Base-by-base conservation (phyloP, 108 stramenopile species). In the Aureococcus anophagefferens region DNA sequence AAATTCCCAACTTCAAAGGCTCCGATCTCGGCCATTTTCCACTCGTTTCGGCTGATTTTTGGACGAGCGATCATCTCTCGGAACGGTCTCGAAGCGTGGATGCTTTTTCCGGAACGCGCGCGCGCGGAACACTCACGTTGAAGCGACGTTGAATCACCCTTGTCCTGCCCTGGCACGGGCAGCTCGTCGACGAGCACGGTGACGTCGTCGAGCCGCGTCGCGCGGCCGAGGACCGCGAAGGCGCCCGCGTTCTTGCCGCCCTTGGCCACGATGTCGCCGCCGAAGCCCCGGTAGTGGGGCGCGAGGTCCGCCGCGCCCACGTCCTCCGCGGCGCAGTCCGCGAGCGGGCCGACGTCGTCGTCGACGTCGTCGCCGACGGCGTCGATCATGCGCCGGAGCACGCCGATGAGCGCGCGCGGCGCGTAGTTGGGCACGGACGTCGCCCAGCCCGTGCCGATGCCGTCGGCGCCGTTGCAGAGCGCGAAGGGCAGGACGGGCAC, bases 371-470 rank as follows among this genome's bases (percentile, higher is more conserved):
- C 51, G 51, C 64, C 64, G 35, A 25, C 63, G 15, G 82, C 86
- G 15, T 84, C 75, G 73, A 99, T 85, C 83, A 87, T 89, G 62
- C 80, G 79, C 33, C 93, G 88, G 33, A 99, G 71, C 72, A 93
- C 92, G 44, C 72, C 72, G 73, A 99, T 95, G 69, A 99, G 80
- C 15, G 92, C 90, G 14, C 92, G 84, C 0, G 97, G 95, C 70
- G 85, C 68, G 76, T 94, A 93, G 72, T 72, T 82, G 0, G 86
- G 86, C 59, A 87, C 80, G 31, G 44, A 70, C 46, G 92, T 83
- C 30, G 91, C 91, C 90, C 94, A 98, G 17, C 98, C 98, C 5
- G 98, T 99, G 33, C 99, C 99, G 72, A 99, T 99, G 67, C 99
- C 99, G 46, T 96, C 95, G 3, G 85, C 80, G 34, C 87, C 87